These are phyloP conservation scores for Eutypella sp. DNA, from an alignment of 2,329 filamentous ascomycete species.

Conservation along the genomic window DNA sequence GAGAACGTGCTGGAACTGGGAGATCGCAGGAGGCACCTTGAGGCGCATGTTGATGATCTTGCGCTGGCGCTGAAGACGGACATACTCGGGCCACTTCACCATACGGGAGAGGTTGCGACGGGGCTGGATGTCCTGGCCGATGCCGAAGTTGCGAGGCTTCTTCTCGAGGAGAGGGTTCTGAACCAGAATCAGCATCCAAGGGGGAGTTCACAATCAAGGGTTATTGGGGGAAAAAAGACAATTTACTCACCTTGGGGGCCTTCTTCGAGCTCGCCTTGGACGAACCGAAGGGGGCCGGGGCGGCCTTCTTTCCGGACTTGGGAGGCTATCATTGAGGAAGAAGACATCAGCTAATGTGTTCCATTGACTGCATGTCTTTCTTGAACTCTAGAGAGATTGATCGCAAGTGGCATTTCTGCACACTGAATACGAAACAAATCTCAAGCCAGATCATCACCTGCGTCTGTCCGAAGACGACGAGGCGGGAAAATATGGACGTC, in stretches of 20 bases:
- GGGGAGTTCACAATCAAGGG: not conserved
- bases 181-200: slow-evolving; percentile 15
- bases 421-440: slow-evolving; percentile 35
- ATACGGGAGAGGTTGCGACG: slow-evolving; percentile 93
- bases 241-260: slow-evolving; percentile 79
- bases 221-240: slow-evolving; percentile 6
- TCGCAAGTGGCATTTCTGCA: slow-evolving; percentile 50
- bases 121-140: slow-evolving; percentile 98
- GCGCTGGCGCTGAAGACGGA: slow-evolving; percentile 89
- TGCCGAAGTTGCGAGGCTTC: slow-evolving; percentile 94
- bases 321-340: slow-evolving; percentile 99
- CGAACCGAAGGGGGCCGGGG: slow-evolving; percentile 92
- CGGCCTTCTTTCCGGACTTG: slow-evolving; percentile 97
- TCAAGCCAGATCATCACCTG: slow-evolving; percentile 65
- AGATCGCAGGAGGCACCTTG: slow-evolving; percentile 95
- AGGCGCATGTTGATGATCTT: slow-evolving; percentile 98
- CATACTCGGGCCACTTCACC: slow-evolving; percentile 99
- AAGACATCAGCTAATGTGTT: slow-evolving; percentile 91
- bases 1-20: slow-evolving; percentile 96
- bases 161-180: slow-evolving; percentile 99
- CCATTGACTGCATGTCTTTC: slow-evolving; percentile 70
- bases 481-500: slow-evolving; percentile 36
- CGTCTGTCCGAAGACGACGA: slow-evolving; percentile 37
- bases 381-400: slow-evolving; percentile 84
- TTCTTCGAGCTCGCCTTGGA: slow-evolving; percentile 92